phyloP scores from a whole-genome alignment of 208 protist species.

The Wallacemonas sp. region DNA sequence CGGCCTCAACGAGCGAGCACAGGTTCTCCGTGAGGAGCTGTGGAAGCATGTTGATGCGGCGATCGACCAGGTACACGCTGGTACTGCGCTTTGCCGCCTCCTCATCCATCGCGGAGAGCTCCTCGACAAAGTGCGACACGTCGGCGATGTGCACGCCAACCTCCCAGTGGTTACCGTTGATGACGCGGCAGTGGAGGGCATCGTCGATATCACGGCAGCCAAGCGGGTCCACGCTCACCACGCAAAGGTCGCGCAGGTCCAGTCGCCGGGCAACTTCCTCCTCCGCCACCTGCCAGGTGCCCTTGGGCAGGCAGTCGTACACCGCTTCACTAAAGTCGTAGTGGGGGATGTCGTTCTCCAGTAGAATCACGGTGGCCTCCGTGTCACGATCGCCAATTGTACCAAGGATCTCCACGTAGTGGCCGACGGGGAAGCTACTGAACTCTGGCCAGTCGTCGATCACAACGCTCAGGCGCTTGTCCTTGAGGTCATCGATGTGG shows the following conservation, averaged over 20 bases:
- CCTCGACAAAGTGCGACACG: conserved; percentile 95
- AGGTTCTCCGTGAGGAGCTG: conserved; percentile 95
- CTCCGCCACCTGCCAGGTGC: conserved; percentile 79
- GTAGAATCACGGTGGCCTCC: conserved; percentile 93
- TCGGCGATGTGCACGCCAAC: conserved; percentile 98
- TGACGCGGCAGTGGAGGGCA: conserved; percentile 80
- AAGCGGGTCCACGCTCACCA: conserved; percentile 95
- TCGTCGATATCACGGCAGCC: conserved; percentile 94
- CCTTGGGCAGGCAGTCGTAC: conserved; percentile 89
- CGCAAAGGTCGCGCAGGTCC: conserved; percentile 86
- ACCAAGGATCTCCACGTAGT: conserved; percentile 94
- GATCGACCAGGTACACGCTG: conserved; percentile 96
- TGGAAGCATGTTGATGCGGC: conserved; percentile 98
- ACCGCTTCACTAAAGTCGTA: conserved; percentile 91
- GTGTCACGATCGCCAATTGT: conserved; percentile 94
- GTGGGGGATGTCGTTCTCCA: conserved; percentile 93
- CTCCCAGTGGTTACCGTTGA: conserved; percentile 87
- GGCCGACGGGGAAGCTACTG: conserved; percentile 92
- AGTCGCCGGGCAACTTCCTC: conserved; percentile 74
- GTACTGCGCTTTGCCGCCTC: conserved; percentile 94
- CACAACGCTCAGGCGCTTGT: conserved; percentile 93
- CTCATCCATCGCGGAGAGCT: conserved; percentile 92
- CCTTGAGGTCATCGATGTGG: conserved; percentile 75
- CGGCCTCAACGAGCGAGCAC: conserved; percentile 91
- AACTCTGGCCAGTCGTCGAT: conserved; percentile 94